Base-by-base conservation (phyloP, 1,284 basidiomycete genomes). In the Sporisorium reilianum region DNA sequence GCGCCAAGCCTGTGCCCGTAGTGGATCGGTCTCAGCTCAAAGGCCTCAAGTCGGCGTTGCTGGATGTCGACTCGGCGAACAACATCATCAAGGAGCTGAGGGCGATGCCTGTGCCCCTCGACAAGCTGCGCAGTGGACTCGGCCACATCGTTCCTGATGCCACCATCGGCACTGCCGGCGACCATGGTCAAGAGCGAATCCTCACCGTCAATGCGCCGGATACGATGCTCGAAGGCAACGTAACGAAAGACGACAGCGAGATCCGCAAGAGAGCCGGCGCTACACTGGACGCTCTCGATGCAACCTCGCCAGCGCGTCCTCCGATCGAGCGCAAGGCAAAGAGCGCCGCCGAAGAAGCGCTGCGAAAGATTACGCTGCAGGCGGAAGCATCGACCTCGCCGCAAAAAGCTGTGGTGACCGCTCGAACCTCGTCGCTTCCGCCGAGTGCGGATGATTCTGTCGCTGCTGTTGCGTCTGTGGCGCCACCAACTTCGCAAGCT, bases 51-150 rank as follows among this genome's bases (percentile, higher is more conserved):
- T 69, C 66, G 20, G 80, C 80, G 0, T 45, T 82, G 46, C 55
- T 82, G 25, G 75, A 82, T 51, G 56, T 56, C 11, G 64, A 80
- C 30, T 20, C 67, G 16, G 80, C 80, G 40, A 79, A 78, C 56
- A 72, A 64, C 34, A 80, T 82, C 60, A 80, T 82, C 60, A 77
- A 61, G 34, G 67, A 80, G 49, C 71, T 82, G 23, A 59, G 80
- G 5, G 36, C 62, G 5, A 78, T 81, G 73, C 69, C 77, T 6
- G 57, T 79, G 0, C 74, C 74, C 2, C 52, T 70, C 2, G 62
- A 74, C 28, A 45, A 51, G 20, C 58, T 74, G 12, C 61, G 56
- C 26, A 62, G 41, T 18, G 72, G 66, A 16, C 41, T 60, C 8
- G 72, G 63, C 4, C 45, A 49, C 16, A 58, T 69, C 4, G 23